Evolutionary conservation across 2,329 filamentous ascomycete species (phyloP), one percentile per base, ranked within the genome.

Genomic region (Boeremia lycopersici): DNA sequence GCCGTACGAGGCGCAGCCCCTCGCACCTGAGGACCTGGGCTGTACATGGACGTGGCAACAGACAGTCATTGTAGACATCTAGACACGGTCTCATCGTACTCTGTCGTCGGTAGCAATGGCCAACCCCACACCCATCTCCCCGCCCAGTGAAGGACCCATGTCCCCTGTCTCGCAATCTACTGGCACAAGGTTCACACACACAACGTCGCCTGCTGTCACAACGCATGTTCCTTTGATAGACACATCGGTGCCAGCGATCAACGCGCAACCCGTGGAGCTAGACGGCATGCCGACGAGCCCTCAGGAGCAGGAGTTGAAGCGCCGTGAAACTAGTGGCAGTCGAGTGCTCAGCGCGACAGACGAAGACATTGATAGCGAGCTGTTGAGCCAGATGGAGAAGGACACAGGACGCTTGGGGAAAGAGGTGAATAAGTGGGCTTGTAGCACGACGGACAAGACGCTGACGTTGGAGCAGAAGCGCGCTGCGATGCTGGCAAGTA

Each of bases 211-310:
- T 4, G 65, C 65, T 6, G 65, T 63, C 10, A 35, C 63, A 15
- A 57, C 72, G 7, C 59, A 63, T 19, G 69, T 68, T 6, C 68
- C 73, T 0, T 67, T 72, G 34, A 74, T 80, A 57, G 71, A 74
- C 5, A 71, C 74, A 1, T 66, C 64, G 5, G 71, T 73, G 2
- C 75, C 74, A 0, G 67, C 77, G 4, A 76, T 80, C 60, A 80
- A 81, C 57, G 60, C 65, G 10, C 67, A 70, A 39, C 78, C 78
- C 0, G 72, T 79, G 5, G 79, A 81, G 62, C 60, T 81, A 5
- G 78, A 81, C 47, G 72, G 73, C 29, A 53, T 60, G 3, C 59
- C 67, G 1, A 59, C 64, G 10, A 67, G 54, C 29, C 53, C 62
- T 2, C 66, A 67, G 23, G 68, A 70, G 40, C 67, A 68, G 35